These are phyloP conservation scores for Jaapia argillacea DNA, from an alignment of 768 basidiomycete genomes.

Conservation along the genomic window DNA sequence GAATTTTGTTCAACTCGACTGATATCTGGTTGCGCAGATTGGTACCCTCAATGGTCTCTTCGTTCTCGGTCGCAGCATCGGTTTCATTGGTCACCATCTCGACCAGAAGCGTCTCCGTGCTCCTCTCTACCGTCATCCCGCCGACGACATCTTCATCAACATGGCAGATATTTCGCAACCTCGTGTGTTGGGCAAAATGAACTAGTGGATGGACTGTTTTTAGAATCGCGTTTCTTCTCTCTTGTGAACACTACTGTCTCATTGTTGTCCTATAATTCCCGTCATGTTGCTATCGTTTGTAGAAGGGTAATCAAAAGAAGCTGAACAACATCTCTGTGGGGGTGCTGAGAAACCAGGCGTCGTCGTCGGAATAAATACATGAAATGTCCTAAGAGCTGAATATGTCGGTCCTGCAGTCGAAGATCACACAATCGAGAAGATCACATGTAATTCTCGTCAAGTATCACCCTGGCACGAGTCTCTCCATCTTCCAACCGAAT, in stretches of 20 bases:
- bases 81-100: slow-evolving; percentile 93
- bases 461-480: slow-evolving; percentile 39
- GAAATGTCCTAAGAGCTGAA: too few species aligned
- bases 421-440: too few species aligned
- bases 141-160: slow-evolving; percentile 94
- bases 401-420: too few species aligned
- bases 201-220: too few species aligned
- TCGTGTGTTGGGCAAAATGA: slow-evolving; percentile 50
- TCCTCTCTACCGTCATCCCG: slow-evolving; percentile 89
- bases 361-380: too few species aligned
- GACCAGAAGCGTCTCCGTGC: slow-evolving; percentile 95
- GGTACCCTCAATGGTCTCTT: slow-evolving; percentile 94
- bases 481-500: slow-evolving; percentile 54
- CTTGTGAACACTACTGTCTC: too few species aligned
- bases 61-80: slow-evolving; percentile 94
- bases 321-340: too few species aligned
- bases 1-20: neutral
- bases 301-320: too few species aligned
- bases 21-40: slow-evolving; percentile 31
- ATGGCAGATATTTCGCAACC: slow-evolving; percentile 82
- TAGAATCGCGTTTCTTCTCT: too few species aligned
- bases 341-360: too few species aligned
- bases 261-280: too few species aligned
- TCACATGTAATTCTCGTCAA: slow-evolving; percentile 32
- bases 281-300: too few species aligned